These are phyloP conservation scores for Casuarina equisetifolia DNA, from an alignment of 306 rosid genomes.

Conservation along the genomic window DNA sequence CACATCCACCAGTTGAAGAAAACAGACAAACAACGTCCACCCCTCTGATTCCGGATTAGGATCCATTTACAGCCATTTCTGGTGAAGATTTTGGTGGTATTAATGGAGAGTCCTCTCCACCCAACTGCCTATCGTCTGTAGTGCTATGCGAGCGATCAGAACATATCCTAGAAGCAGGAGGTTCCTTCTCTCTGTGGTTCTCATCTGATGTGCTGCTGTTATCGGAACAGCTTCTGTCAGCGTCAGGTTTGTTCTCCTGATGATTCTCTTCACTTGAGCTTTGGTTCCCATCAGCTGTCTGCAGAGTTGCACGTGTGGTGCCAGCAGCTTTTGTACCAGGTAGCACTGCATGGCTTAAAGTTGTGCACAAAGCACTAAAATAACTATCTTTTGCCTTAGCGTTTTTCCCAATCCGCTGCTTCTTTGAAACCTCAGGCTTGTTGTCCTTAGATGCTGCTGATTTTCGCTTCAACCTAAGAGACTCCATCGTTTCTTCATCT, in stretches of 20 bases:
- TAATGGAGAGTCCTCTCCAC: conserved; percentile 70
- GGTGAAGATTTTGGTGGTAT: conserved; percentile 80
- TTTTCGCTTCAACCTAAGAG: conserved; percentile 73
- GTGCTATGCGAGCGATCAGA: conserved; percentile 54
- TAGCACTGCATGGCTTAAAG: conserved; percentile 75
- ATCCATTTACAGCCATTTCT: conserved; percentile 94
- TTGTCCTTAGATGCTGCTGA: conserved; percentile 55
- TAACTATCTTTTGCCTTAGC: conserved; percentile 66
- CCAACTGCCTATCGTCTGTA: conserved; percentile 60
- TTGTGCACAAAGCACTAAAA: conserved; percentile 72
- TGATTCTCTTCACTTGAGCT: conserved; percentile 43
- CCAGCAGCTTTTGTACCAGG: conserved; percentile 59
- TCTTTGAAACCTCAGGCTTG: conserved; percentile 63
- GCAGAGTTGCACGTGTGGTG: conserved; percentile 31
- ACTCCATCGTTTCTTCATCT: conserved; percentile 76
- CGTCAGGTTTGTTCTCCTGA: conserved; percentile 39
- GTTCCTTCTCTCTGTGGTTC: conserved; percentile 55
- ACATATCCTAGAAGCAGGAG: conserved; percentile 53
- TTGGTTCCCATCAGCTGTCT: conserved; percentile 43
- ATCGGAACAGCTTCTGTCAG: conserved; percentile 41
- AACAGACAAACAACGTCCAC: conserved; percentile 27
- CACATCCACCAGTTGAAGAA: conserved; percentile 36
- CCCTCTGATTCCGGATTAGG: conserved; percentile 38
- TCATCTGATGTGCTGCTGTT: conserved; percentile 43
- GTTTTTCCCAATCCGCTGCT: conserved; percentile 61